Evolutionary conservation across 1,139 yeast species (phyloP).

Genomic region (Kurtzmaniella quercitrusa): DNA sequence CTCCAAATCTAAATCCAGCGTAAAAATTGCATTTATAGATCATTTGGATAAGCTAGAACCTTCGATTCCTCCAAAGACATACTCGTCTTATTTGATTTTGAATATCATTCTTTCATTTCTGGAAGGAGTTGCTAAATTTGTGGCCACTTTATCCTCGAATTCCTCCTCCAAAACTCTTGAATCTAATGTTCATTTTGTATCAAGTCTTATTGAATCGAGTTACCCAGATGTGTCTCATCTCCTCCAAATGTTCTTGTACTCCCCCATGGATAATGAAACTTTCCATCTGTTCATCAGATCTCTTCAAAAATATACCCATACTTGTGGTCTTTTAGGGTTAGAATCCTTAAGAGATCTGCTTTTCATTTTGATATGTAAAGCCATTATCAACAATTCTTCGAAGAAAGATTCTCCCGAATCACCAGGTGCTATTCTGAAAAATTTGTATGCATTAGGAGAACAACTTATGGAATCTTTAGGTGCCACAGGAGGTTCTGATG

Average conservation of each 20-base stretch:
- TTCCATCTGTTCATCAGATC: constrained; percentile 64
- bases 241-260: constrained; percentile 52
- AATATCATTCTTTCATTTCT: constrained; percentile 52
- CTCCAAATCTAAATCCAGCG: constrained; percentile 22
- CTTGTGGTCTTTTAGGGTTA: constrained; percentile 70
- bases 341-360: constrained; percentile 56
- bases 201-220: constrained; percentile 35
- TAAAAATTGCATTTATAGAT: constrained; percentile 62
- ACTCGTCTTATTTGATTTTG: constrained; percentile 56
- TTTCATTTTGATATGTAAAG: constrained; percentile 52
- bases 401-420: constrained; percentile 9
- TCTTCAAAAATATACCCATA: constrained; percentile 75
- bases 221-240: constrained; percentile 46
- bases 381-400: constrained; percentile 38
- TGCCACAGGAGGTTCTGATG: neutral
- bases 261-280: constrained; percentile 63
- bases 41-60: constrained; percentile 76
- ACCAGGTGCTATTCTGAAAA: constrained; percentile 25
- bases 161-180: constrained; percentile 25
- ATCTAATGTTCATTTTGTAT: constrained; percentile 33
- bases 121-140: constrained; percentile 65
- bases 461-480: constrained; percentile 58
- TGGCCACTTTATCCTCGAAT: constrained; percentile 34
- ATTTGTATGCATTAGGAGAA: constrained; percentile 53
- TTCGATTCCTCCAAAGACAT: constrained; percentile 57